Evolutionary conservation across 768 basidiomycete species (phyloP), one percentile per base, ranked within the genome.

Genomic region (Mycena rosella): DNA sequence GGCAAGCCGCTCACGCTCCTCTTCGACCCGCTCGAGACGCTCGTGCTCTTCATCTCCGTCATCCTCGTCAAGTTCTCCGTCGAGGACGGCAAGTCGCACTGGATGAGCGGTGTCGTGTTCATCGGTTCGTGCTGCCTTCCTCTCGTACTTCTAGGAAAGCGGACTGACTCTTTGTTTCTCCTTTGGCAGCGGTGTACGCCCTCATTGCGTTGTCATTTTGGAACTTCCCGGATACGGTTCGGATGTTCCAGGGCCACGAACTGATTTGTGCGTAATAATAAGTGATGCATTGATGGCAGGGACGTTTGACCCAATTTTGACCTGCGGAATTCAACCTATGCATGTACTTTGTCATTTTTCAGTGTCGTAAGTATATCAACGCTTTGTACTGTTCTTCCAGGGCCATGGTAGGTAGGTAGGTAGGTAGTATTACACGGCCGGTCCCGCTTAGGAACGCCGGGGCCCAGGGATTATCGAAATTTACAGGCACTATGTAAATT

Each of bases 21-120:
- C 8, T 47, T 47, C 45, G 45, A 47, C 45, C 22, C 45, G 22
- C 45, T 47, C 45, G 45, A 47, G 45, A 47, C 45, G 24, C 45
- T 47, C 22, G 45, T 47, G 45, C 62, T 57, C 44, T 52, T 52
- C 45, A 32, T 63, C 52, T 30, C 54, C 53, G 60, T 57, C 29
- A 38, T 62, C 61, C 45, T 47, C 45, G 22, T 47, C 45, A 47
- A 47, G 24, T 47, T 47, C 24, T 24, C 45, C 22, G 45, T 47
- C 22, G 45, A 47, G 24, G 45, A 47, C 45, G 85, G 84, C 22
- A 85, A 84, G 71, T 81, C 83, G 26, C 82, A 84, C 55, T 86
- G 84, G 84, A 81, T 84, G 74, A 84, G 83, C 68, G 81, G 81
- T 6, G 69, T 81, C 32, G 78, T 78, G 11, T 70, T 83, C 22